Conservation (phyloP, 768 basidiomycete genomes). For the Mycena leptocephala region DNA sequence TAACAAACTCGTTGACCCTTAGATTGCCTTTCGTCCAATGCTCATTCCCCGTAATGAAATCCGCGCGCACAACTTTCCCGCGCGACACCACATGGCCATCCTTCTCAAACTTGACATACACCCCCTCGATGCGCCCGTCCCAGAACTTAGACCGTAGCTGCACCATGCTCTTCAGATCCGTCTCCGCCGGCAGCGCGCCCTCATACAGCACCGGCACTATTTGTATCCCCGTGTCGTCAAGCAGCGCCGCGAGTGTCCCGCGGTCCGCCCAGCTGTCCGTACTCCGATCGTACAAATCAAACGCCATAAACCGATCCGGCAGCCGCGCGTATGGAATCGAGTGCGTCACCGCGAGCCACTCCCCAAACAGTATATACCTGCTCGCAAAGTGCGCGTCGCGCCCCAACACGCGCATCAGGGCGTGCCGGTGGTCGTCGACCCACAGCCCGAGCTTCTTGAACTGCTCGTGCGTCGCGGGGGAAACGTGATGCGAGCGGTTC, state of each 20-base stretch:
- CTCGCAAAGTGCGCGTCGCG: conserved; percentile 69
- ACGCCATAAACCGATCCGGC: conserved; percentile 72
- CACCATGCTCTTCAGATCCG: conserved; percentile 62
- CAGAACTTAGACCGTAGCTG: conserved; percentile 60
- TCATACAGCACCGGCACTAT: conserved; percentile 62
- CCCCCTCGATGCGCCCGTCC: conserved; percentile 68
- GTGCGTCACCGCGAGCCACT: conserved; percentile 77
- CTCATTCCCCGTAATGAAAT: conserved; percentile 77
- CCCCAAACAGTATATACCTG: conserved; percentile 74
- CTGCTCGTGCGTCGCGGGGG: conserved; percentile 70
- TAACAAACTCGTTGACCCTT: conserved; percentile 52
- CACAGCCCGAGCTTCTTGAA: conserved; percentile 73
- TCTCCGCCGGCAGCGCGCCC: conserved; percentile 58
- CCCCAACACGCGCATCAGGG: conserved; percentile 60
- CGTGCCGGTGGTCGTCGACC: conserved; percentile 66
- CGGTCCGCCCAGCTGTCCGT: conserved; percentile 59
- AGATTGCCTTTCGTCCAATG: conserved; percentile 68
- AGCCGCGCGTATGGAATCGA: conserved; percentile 72
- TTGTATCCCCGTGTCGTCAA: conserved; percentile 57
- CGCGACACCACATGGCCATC: conserved; percentile 57
- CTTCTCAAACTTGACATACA: conserved; percentile 72
- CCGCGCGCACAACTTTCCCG: conserved; percentile 72
- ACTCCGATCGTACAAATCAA: conserved; percentile 72
- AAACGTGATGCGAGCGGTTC: conserved; percentile 76
- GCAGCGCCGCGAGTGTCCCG: conserved; percentile 48